Conservation (phyloP, 495 filamentous ascomycete genomes). For the Penicillium maclennaniae region DNA sequence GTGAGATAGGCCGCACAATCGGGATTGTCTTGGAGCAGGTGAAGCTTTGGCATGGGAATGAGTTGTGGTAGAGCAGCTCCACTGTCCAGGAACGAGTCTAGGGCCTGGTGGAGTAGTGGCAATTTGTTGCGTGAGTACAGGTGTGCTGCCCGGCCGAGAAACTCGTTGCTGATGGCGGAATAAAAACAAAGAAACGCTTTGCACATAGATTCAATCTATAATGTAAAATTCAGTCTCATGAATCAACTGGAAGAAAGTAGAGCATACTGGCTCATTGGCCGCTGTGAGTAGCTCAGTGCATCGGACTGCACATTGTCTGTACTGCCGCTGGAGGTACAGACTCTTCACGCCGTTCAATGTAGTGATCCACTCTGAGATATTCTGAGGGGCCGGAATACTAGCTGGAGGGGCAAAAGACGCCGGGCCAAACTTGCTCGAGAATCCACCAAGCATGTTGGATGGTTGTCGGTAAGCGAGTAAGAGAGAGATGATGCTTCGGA, state of each 20-base stretch:
- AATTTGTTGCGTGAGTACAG: conserved; percentile 41
- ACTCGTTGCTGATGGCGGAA: conserved; percentile 43
- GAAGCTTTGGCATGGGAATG: conserved; percentile 9
- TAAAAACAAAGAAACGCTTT: conserved; percentile 44
- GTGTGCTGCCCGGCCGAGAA: conserved; percentile 38
- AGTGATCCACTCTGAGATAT: conserved; percentile 31
- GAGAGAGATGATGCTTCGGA: not conserved
- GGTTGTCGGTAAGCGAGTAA: not conserved
- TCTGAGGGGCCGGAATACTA: conserved; percentile 9
- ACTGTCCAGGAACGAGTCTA: conserved; percentile 29
- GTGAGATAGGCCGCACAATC: not conserved
- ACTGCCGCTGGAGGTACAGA: conserved; percentile 38
- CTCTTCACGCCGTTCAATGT: conserved; percentile 32
- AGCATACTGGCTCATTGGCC: conserved; percentile 27
- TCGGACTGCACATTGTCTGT: conserved; percentile 43
- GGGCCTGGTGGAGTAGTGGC: conserved; percentile 29
- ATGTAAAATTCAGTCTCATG: not conserved
- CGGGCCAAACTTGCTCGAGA: conserved; percentile 15
- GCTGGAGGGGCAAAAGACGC: conserved; percentile 16
- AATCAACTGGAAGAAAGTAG: not conserved
- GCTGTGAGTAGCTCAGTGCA: conserved; percentile 28
- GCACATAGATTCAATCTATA: conserved; percentile 38
- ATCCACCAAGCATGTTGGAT: conserved; percentile 17
- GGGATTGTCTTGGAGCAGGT: not conserved
- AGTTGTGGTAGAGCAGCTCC: conserved; percentile 17